A percentile compares a stretch with the other conserved stretches of the same genome.
Conservation (phyloP, 2,329 filamentous ascomycete genomes). For the Paraconiothyrium sp. region DNA sequence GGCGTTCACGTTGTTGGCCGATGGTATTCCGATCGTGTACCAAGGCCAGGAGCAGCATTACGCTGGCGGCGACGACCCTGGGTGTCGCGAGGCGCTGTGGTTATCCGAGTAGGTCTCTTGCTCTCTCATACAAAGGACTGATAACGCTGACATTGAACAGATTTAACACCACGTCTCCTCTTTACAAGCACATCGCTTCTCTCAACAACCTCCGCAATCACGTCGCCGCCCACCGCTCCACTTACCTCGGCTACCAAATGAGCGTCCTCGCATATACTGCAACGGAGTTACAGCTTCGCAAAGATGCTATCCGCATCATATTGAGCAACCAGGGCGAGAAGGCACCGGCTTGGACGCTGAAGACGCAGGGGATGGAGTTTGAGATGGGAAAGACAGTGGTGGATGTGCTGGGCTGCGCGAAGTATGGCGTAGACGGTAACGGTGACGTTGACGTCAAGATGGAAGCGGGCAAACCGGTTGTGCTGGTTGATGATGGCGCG, state of each 20-base stretch:
- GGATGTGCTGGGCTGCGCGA: conserved; percentile 23
- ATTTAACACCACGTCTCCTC: conserved; percentile 23
- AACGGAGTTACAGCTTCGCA: conserved; percentile 24
- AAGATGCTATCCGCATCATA: conserved; percentile 23
- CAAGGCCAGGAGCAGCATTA: conserved; percentile 36
- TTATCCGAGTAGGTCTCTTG: conserved; percentile 10
- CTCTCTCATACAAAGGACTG: no score
- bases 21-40: conserved; percentile 42
- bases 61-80: conserved; percentile 17
- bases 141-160: conserved; percentile 4
- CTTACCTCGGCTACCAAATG: conserved; percentile 21
- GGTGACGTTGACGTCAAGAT: conserved; percentile 21
- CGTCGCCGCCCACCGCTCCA: conserved; percentile 5
- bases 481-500: conserved; percentile 16
- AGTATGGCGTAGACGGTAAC: conserved; percentile 14
- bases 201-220: conserved; percentile 30
- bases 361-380: conserved; percentile 24
- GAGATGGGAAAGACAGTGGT: conserved; percentile 21
- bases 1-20: conserved; percentile 34
- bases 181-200: conserved; percentile 25
- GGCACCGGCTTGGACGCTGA: conserved; percentile 16
- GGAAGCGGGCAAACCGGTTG: conserved; percentile 14
- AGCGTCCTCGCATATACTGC: conserved; percentile 21
- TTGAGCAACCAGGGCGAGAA: conserved; percentile 24
- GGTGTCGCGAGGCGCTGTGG: conserved; percentile 23